Base-by-base conservation (phyloP, 371 early-diverging fungal species). In the Catenaria anguillulae region DNA sequence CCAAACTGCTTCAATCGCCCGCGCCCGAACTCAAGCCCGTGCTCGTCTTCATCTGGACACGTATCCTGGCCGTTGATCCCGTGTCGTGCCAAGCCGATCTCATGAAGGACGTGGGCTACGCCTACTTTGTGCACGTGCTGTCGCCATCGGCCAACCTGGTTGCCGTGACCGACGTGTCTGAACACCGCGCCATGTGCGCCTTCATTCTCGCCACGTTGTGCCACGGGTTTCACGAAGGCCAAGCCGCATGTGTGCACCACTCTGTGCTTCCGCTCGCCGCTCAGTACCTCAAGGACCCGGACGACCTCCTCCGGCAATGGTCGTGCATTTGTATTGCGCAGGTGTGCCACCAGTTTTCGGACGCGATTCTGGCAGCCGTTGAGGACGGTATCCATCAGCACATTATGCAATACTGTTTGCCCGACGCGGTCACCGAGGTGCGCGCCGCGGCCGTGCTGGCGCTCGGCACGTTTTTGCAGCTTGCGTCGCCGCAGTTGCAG, bases 21-120 rank as follows among this genome's bases (percentile, higher is more conserved):
- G 93, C 95, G 1, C 81, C 86, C 0, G 97, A 97, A 70, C 77
- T 96, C 36, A 87, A 89, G 65, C 92, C 92, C 31, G 87, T 93
- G 19, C 77, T 97, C 36, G 90, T 92, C 1, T 91, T 95, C 65
- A 93, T 97, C 60, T 97, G 97, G 96, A 90, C 95, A 21, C 84
- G 92, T 63, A 85, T 97, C 56, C 73, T 94, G 40, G 94, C 94
- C 0, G 92, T 92, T 0, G 97, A 97, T 68, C 58, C 58, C 17
- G 75, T 77, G 33, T 82, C 85, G 15, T 89, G 92, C 71, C 92
- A 89, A 67, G 84, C 82, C 35, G 96, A 96, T 68, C 73, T 97
- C 43, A 73, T 93, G 58, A 93, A 93, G 71, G 90, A 90, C 70
- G 86, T 86, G 64, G 94, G 92, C 19, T 92, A 84, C 68, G 80